Evolutionary conservation across 345 rosid species (phyloP), one percentile per base, ranked within the genome.

Genomic region (Moricandia moricandioides): DNA sequence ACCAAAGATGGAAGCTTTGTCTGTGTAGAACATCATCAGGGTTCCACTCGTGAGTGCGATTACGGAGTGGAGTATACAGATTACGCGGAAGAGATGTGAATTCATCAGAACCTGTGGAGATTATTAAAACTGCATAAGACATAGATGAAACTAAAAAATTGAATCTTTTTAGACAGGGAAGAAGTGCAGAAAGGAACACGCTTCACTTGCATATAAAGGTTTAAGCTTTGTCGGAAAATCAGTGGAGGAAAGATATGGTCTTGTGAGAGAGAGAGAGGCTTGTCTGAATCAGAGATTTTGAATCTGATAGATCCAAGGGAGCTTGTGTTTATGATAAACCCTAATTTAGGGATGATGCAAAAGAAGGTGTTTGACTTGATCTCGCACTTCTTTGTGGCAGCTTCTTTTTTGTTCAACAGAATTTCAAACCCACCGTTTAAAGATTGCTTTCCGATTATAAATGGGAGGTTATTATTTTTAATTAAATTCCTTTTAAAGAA

Each of bases 1-100:
- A 0, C 85, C 85, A 51, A 95, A 83, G 62, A 85, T 83, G 17
- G 85, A 83, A 24, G 88, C 84, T 67, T 88, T 92, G 37, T 86
- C 83, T 69, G 88, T 79, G 85, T 85, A 82, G 83, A 95, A 92
- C 88, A 95, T 85, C 94, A 95, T 89, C 34, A 92, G 73, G 7
- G 84, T 79, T 58, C 98, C 98, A 66, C 86, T 79, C 33, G 91
- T 80, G 4, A 89, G 78, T 70, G 98, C 97, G 74, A 95, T 83
- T 4, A 88, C 33, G 3, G 98, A 88, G 72, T 92, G 97, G 64
- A 92, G 89, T 35, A 83, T 78, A 37, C 98, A 95, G 29, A 84
- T 62, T 43, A 81, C 67, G 54, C 73, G 83, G 67, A 81, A 83
- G 57, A 79, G 82, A 59, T 80, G 74, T 37, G 80, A 78, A 62